Base-by-base conservation (phyloP, 1,139 yeast species). In the Petasospora fabianii region DNA sequence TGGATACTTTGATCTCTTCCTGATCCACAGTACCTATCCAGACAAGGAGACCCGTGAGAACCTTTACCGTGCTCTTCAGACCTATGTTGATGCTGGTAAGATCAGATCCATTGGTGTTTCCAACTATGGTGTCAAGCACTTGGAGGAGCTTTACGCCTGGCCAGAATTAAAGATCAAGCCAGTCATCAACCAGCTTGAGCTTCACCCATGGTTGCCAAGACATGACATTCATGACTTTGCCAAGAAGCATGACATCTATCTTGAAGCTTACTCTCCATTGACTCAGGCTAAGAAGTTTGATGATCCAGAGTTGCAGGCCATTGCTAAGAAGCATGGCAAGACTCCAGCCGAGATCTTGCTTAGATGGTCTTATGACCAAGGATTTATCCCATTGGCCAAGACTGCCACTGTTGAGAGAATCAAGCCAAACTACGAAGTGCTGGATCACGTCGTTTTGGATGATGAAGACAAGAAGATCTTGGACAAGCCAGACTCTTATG, bases 321-420 rank as follows among this genome's bases (percentile, higher is more conserved):
- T 71, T 29, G 69, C 73, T 32, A 47, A 60, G 32, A 64, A 64
- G 47, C 65, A 69, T 41, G 47, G 51, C n/a, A 62, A 59, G 32
- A 47, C 65, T 4, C 60, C 71, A 3, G 73, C 69, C 13, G 74
- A 71, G 44, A 60, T 71, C 17, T 55, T 72, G 39, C 46, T 71
- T 14, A 60, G 64, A 38, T 74, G 78, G 77, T 59, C 69, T 4
- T 55, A 33, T 24, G 45, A 37, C 15, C 49, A 43, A 32, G 86
- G 87, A 0, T 78, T 77, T 53, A 69, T 83, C 34, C 86, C 84
- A n/a, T 68, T 85, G 48, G 92, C 84, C 16, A 84, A 84, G 60
- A 72, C 88, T 2, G 71, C 71, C 34, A 79, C 77, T 5, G 58
- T 68, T 4, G 60, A 60, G 16, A 67, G 92, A 58, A 48, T 80